phyloP scores from a whole-genome alignment of 2,329 filamentous ascomycete genomes.

The Gremmenia infestans region DNA sequence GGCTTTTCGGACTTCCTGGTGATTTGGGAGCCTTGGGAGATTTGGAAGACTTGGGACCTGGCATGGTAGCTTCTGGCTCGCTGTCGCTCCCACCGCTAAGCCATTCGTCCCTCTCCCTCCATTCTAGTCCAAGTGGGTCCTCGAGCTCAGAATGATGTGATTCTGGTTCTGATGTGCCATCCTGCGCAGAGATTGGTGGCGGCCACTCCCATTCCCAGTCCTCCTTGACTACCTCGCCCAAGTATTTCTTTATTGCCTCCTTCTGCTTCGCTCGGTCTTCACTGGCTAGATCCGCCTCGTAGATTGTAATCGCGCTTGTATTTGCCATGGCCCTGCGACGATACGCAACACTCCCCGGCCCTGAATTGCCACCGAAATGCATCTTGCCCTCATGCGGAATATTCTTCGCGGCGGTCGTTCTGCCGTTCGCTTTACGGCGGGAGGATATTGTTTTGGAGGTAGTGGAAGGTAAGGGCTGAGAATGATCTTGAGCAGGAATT shows the following conservation, averaged over 20 bases:
- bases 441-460: constrained; percentile 3
- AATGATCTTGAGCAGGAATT: neutral
- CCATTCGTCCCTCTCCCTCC: constrained; percentile 33
- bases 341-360: constrained; percentile 12
- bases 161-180: neutral
- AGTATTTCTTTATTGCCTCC: constrained; percentile 53
- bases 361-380: constrained; percentile 17
- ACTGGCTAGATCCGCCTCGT: constrained; percentile 56
- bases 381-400: constrained; percentile 18
- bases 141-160: constrained; percentile 3
- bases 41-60: constrained; percentile 8
- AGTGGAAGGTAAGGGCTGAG: constrained; percentile 1
- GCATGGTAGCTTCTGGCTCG: constrained; percentile 14
- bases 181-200: constrained; percentile 20
- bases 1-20: constrained; percentile 20
- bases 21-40: constrained; percentile 1
- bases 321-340: constrained; percentile 27
- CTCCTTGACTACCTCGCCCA: constrained; percentile 49
- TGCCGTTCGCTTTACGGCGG: constrained; percentile 7
- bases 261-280: constrained; percentile 59
- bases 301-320: constrained; percentile 37
- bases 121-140: constrained; percentile 8
- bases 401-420: constrained; percentile 1
- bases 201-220: constrained; percentile 61
- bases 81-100: constrained; percentile 26